Evolutionary conservation across 495 filamentous ascomycete species (phyloP).

Genomic region (Tuber indicum): DNA sequence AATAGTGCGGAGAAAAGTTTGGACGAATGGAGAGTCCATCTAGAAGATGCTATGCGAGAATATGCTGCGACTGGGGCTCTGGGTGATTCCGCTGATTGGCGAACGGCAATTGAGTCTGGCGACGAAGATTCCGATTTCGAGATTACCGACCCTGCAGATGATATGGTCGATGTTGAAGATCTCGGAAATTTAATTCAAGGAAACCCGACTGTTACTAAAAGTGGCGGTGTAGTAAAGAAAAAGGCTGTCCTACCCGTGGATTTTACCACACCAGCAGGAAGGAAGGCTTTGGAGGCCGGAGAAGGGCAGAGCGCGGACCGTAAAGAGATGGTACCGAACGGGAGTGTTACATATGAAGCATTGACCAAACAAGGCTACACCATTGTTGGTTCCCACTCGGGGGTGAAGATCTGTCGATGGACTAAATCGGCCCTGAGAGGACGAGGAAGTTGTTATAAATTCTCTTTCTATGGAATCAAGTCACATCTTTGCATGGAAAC

Average conservation of each 20-base stretch:
- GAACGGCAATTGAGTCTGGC: conserved; percentile 54
- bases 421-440: conserved; percentile 96
- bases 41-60: conserved; percentile 65
- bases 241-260: conserved; percentile 66
- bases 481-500: conserved; percentile 98
- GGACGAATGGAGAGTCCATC: conserved; percentile 67
- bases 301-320: conserved; percentile 45
- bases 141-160: conserved; percentile 47
- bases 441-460: conserved; percentile 94
- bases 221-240: conserved; percentile 33
- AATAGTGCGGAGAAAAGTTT: conserved; percentile 55
- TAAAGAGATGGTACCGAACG: conserved; percentile 91
- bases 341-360: conserved; percentile 75
- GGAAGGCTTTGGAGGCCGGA: conserved; percentile 44
- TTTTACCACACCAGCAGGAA: conserved; percentile 63
- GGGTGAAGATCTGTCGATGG: conserved; percentile 97
- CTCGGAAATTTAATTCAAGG: conserved; percentile 59
- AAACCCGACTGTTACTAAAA: conserved; percentile 44
- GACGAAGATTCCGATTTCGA: conserved; percentile 56
- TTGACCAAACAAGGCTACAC: conserved; percentile 95
- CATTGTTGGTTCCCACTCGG: conserved; percentile 89
- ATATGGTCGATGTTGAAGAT: conserved; percentile 75
- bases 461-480: conserved; percentile 88
- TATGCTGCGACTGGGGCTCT: conserved; percentile 45
- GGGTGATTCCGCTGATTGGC: conserved; percentile 50